Base-by-base conservation (phyloP, 139 green algal species). In the Gonium pectorale region DNA sequence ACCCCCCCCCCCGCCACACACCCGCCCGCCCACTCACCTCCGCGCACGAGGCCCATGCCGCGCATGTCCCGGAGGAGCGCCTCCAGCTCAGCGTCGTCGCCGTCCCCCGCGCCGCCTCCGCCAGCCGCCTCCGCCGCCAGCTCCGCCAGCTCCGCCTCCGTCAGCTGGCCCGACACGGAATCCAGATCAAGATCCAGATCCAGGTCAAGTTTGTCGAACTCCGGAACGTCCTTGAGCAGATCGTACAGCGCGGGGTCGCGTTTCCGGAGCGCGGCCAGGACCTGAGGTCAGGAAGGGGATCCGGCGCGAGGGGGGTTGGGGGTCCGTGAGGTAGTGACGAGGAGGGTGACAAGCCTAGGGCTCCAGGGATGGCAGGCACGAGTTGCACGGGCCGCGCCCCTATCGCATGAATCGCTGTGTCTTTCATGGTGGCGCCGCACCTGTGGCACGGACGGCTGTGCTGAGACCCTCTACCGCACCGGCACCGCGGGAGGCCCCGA, bases 191-290 rank as follows among this genome's bases (percentile, higher is more conserved):
- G 40, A 35, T 75, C 60, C 38, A 81, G 37, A 27, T 82, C 74
- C 78, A 84, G 78, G 3, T 52, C 46, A 43, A 84, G 33, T 37
- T 66, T 51, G 78, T 75, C 78, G n/a, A 73, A 75, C 19, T 84
- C 78, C 24, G 78, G 62, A 44, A 84, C 78, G 43, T 74, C 78
- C 78, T 75, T 66, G 17, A 88, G 49, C 74, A 85, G 38, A 38
- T 80, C 49, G 54, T 85, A 88, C 74, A 88, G 66, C 41, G 62
- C 73, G 7, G 83, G 83, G 51, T 88, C 83, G 33, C 31, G n/a
- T 0, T 4, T 9, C 24, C 44, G 59, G 44, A 88, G 66, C 29
- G 7, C 41, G 22, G 46, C 73, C 54, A 88, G 66, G 41, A 86
- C 67, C 78, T 84, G 75, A 3, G 59, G 27, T n/a, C n/a, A n/a